phyloP scores from a whole-genome alignment of 2,329 filamentous ascomycete genomes.

The Exutisphaerella laricina region DNA sequence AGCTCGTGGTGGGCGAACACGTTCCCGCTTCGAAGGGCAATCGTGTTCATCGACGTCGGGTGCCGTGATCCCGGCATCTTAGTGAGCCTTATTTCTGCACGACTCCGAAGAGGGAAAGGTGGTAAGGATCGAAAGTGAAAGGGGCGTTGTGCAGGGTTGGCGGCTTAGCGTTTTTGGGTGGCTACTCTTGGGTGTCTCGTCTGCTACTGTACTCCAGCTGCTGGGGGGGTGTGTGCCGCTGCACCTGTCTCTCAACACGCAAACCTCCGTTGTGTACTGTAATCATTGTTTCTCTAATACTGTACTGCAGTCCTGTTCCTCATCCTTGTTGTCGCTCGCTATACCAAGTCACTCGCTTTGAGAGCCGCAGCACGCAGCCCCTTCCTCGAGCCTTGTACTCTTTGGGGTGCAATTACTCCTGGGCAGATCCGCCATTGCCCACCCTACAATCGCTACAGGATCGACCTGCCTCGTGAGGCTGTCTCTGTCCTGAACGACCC shows the following conservation, averaged over 20 bases:
- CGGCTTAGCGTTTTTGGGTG: too few relatives aligned
- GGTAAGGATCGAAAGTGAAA: too few relatives aligned
- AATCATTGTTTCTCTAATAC: not conserved
- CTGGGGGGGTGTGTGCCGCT: not conserved
- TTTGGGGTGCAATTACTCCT: not conserved
- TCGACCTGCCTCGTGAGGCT: conserved; percentile 16
- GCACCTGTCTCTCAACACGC: conserved; percentile 5
- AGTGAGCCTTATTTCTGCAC: too few relatives aligned
- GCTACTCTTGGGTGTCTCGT: too few relatives aligned
- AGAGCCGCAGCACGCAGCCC: not conserved
- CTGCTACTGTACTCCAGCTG: too few relatives aligned
- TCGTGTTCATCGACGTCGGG: too few relatives aligned
- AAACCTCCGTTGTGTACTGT: not conserved
- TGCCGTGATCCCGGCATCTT: too few relatives aligned
- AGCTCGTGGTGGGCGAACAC: too few relatives aligned
- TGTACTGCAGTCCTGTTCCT: too few relatives aligned
- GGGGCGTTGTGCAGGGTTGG: too few relatives aligned
- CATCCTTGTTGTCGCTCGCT: conserved; percentile 5
- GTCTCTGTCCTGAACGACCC: conserved; percentile 12
- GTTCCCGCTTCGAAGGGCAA: too few relatives aligned
- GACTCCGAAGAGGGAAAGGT: too few relatives aligned
- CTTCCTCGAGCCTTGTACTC: not conserved
- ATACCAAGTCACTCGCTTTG: conserved; percentile 8
- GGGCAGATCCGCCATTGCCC: not conserved
- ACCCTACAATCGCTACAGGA: conserved; percentile 2